Evolutionary conservation across 768 basidiomycete species (phyloP).

Genomic region (Pisolithus orientalis): DNA sequence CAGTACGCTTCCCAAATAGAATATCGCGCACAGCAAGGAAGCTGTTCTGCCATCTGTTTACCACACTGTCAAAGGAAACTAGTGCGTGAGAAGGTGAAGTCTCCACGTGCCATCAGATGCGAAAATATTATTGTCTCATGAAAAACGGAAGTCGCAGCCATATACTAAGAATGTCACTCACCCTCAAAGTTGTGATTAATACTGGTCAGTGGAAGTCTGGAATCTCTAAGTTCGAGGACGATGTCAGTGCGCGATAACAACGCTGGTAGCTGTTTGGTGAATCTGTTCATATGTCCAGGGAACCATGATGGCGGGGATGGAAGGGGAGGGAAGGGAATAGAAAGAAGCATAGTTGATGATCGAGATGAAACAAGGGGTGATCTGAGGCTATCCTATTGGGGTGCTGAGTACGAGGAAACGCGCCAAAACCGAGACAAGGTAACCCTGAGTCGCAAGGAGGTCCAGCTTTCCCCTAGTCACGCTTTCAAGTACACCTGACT

Average conservation of each 20-base stretch:
- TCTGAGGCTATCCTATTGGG: not conserved
- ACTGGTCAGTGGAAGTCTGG: slow-evolving; percentile 87
- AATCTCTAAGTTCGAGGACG: slow-evolving; percentile 91
- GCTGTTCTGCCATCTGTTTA: slow-evolving; percentile 9
- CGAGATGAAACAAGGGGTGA: slow-evolving; percentile 6
- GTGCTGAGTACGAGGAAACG: slow-evolving; percentile 7
- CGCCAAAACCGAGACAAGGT: not conserved
- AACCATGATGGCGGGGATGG: slow-evolving; percentile 87
- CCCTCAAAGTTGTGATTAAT: slow-evolving; percentile 89
- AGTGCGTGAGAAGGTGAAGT: slow-evolving; percentile 17
- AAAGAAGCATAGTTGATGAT: slow-evolving; percentile 24
- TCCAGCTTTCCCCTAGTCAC: not conserved
- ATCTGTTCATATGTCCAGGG: slow-evolving; percentile 92
- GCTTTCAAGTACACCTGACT: no score
- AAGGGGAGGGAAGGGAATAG: slow-evolving; percentile 41
- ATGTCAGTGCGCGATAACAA: slow-evolving; percentile 80
- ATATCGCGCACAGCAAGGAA: slow-evolving; percentile 7
- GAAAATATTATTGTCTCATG: not conserved
- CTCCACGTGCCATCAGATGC: slow-evolving; percentile 16
- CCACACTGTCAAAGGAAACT: slow-evolving; percentile 8
- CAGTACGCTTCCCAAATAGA: slow-evolving; percentile 7
- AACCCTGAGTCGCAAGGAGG: no score
- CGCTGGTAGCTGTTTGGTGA: slow-evolving; percentile 67
- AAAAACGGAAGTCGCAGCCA: not conserved
- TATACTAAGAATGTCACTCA: slow-evolving; percentile 26